These are phyloP conservation scores for Microbotryum saponariae DNA, from an alignment of 1,284 basidiomycete species.

Conservation along the genomic window DNA sequence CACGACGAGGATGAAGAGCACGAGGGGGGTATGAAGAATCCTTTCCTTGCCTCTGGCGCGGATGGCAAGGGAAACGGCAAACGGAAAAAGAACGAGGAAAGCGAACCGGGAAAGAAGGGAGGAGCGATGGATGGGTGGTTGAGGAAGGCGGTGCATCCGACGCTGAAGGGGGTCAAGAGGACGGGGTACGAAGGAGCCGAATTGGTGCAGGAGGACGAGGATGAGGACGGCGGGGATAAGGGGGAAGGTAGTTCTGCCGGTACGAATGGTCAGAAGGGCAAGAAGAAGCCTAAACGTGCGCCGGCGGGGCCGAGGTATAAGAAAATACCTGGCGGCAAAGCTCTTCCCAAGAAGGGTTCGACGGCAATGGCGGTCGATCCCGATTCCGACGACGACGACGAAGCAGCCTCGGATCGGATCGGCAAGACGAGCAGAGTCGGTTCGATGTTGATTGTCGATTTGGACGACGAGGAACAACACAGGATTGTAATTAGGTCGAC, in stretches of 20 bases:
- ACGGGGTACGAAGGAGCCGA: constrained; percentile 8
- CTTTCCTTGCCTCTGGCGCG: neutral
- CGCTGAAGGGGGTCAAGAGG: neutral
- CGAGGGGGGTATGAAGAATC: neutral
- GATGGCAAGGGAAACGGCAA: neutral
- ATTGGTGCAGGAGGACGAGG: neutral
- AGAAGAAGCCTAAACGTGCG: too few species aligned
- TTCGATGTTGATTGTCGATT: neutral
- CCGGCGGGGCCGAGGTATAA: neutral
- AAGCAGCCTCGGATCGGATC: neutral
- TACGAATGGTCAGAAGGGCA: too few species aligned
- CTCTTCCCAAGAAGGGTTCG: constrained; percentile 1
- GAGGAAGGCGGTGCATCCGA: neutral
- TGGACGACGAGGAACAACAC: neutral
- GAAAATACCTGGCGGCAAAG: neutral
- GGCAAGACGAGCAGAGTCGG: neutral
- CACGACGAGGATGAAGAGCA: neutral
- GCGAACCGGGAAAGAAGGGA: constrained; percentile 1
- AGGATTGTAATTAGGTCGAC: neutral
- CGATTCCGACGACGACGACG: neutral
- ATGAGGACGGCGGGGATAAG: constrained; percentile 4
- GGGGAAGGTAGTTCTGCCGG: too few species aligned
- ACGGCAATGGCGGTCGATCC: constrained; percentile 7
- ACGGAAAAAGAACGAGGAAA: neutral
- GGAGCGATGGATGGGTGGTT: neutral